Conservation (phyloP, 805 yeast genomes). For the Candida railenensis region DNA sequence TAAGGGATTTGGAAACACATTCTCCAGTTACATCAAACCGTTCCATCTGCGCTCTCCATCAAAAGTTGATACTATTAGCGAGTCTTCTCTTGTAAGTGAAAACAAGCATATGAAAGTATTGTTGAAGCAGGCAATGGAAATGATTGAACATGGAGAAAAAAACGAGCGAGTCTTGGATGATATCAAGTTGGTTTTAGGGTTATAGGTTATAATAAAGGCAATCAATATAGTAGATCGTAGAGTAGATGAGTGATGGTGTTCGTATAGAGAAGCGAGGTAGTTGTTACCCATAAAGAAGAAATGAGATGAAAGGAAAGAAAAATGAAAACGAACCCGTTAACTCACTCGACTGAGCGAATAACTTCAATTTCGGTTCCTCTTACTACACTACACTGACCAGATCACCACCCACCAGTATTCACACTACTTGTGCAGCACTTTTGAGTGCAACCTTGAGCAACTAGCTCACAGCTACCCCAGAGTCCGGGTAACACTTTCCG, state of each 20-base stretch:
- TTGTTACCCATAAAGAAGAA: background rate
- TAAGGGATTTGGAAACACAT: background rate
- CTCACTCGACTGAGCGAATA: too few relatives aligned
- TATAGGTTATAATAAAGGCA: conserved; percentile 2
- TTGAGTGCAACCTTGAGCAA: too few relatives aligned
- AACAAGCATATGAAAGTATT: conserved; percentile 25
- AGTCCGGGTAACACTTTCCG: too few relatives aligned
- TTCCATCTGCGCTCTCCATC: conserved; percentile 1
- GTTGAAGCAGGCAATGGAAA: conserved; percentile 23
- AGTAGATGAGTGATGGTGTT: too few relatives aligned
- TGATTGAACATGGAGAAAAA: conserved; percentile 16
- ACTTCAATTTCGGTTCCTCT: too few relatives aligned
- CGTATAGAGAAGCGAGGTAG: background rate
- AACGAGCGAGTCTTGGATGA: conserved; percentile 16
- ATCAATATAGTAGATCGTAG: too few relatives aligned
- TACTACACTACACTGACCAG: too few relatives aligned
- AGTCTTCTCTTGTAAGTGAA: conserved; percentile 13
- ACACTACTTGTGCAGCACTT: too few relatives aligned
- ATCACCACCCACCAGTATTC: too few relatives aligned
- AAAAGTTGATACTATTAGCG: background rate
- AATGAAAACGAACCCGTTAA: background rate
- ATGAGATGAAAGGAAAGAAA: background rate
- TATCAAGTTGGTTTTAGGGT: conserved; percentile 14
- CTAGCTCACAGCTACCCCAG: too few relatives aligned
- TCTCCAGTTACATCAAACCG: background rate